Evolutionary conservation across 2,329 filamentous ascomycete species (phyloP).

Genomic region (Fusarium stilboides): DNA sequence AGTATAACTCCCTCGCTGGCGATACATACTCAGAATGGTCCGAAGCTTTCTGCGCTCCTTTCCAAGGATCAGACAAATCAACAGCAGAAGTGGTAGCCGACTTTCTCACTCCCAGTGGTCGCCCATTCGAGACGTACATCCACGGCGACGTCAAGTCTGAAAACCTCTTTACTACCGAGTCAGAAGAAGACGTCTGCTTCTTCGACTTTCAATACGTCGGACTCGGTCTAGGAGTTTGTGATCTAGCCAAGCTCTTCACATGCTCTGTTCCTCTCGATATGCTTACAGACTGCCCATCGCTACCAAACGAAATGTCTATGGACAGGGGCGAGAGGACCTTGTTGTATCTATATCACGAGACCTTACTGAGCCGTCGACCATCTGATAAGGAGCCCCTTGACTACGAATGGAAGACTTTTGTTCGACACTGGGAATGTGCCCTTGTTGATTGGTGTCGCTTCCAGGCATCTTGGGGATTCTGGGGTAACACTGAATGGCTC

Average conservation of each 20-base stretch:
- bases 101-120: conserved; percentile 63
- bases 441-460: conserved; percentile 78
- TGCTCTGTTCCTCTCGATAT: conserved; percentile 73
- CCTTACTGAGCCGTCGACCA: conserved; percentile 49
- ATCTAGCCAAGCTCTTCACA: conserved; percentile 77
- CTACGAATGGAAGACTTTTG: conserved; percentile 70
- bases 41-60: conserved; percentile 60
- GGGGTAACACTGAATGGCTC: conserved; percentile 73
- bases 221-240: conserved; percentile 74
- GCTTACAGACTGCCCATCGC: conserved; percentile 56
- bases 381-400: conserved; percentile 4
- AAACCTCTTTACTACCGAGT: conserved; percentile 72
- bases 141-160: conserved; percentile 81
- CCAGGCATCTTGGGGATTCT: conserved; percentile 73
- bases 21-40: conserved; percentile 71
- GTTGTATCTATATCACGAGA: conserved; percentile 65
- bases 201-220: conserved; percentile 81
- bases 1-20: conserved; percentile 65
- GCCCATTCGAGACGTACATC: conserved; percentile 69
- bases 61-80: conserved; percentile 49
- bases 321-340: conserved; percentile 64
- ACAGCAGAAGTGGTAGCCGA: conserved; percentile 68
- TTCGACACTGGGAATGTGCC: conserved; percentile 76
- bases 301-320: conserved; percentile 64
- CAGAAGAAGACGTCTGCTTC: conserved; percentile 70